Base-by-base conservation (phyloP, 2,329 filamentous ascomycete genomes). In the Epichloe aotearoae region DNA sequence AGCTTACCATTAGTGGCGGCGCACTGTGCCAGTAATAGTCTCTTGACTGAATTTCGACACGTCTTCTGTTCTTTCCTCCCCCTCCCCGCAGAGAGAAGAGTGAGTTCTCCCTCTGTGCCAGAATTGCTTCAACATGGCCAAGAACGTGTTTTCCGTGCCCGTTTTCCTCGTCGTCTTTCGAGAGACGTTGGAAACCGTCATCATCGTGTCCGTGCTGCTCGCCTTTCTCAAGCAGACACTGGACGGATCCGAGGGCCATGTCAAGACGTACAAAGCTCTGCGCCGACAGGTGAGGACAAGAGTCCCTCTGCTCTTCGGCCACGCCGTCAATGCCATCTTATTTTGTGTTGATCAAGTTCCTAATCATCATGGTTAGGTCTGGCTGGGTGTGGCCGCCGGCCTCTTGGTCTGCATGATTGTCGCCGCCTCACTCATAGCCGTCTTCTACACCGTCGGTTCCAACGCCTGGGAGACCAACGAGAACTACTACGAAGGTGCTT, bases 141-240 rank as follows among this genome's bases (percentile, higher is more conserved):
- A 76, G 54, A 78, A 84, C 63, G 81, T 89, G 52, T 89, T 89
- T 66, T 78, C 84, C 55, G 80, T 88, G 20, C 85, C 84, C 56
- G 80, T 95, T 50, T 95, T 95, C 72, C 90, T 95, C 71, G 86
- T 95, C 65, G 83, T 87, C 69, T 93, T 95, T 65, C 82, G 89
- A 62, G 89, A 95, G 70, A 81, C 82, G 41, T 72, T 95, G 46
- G 88, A 95, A 72, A 86, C 84, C 1, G 83, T 79, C 61, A 88
- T 95, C 62, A 86, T 95, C 59, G 81, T 94, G 55, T 91, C 88
- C 0, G 84, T 95, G n/a, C 73, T 95, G 36, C 77, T 95, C 40
- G 81, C 88, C 20, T 94, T 93, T 64, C 71, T 94, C 52, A 93
- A 91, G 66, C 86, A 93, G 65, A 86, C 84, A 3, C 76, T 94